Percentiles rank a stretch among this genome's conserved stretches.
Evolutionary conservation across 352 stramenopile species (phyloP).

Genomic region (Pythium periplocum): DNA sequence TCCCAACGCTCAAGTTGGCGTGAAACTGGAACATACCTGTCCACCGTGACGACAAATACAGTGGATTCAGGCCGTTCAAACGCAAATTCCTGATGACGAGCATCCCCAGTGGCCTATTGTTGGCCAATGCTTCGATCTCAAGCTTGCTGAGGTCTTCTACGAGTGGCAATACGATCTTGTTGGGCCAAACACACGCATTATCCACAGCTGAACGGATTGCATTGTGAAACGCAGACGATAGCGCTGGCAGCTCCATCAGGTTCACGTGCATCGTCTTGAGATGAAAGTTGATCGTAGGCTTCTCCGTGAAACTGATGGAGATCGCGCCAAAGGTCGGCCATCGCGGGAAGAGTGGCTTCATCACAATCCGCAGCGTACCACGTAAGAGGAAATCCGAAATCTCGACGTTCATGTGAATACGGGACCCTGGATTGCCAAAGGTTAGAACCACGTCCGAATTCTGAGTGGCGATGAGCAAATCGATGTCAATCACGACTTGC

Average conservation of each 20-base stretch:
- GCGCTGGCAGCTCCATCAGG: constrained; percentile 35
- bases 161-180: constrained; percentile 37
- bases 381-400: constrained; percentile 38
- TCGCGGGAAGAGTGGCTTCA: constrained; percentile 41
- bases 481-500: constrained; percentile 38
- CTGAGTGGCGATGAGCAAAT: constrained; percentile 34
- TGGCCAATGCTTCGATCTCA: constrained; percentile 34
- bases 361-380: constrained; percentile 31
- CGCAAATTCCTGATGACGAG: constrained; percentile 28
- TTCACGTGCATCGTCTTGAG: constrained; percentile 36
- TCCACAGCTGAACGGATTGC: constrained; percentile 31
- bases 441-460: constrained; percentile 42
- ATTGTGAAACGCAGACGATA: constrained; percentile 36
- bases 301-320: constrained; percentile 38
- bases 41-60: constrained; percentile 24
- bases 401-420: constrained; percentile 32
- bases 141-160: constrained; percentile 41
- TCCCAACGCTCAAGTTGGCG: constrained; percentile 24
- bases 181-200: constrained; percentile 31
- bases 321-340: constrained; percentile 37
- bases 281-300: constrained; percentile 39
- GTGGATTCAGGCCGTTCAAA: constrained; percentile 22
- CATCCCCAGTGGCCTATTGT: constrained; percentile 37
- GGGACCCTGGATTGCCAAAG: constrained; percentile 27
- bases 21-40: constrained; percentile 30